Evolutionary conservation across 257 asterid genomes (phyloP).

Genomic region (Fraxinus cuspidata): DNA sequence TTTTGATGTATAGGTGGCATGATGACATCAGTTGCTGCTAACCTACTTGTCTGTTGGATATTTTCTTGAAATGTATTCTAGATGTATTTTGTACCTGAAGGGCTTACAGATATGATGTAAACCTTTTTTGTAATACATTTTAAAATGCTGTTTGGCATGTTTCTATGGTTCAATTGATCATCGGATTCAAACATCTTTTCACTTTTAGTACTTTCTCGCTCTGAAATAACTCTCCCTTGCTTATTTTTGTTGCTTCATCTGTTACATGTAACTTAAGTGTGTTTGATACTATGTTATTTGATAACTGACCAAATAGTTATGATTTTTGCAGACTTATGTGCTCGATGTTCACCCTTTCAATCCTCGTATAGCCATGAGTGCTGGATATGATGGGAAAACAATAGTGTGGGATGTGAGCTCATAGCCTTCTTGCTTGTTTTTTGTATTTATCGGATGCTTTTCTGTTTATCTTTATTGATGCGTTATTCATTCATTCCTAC

Average conservation of each 20-base stretch:
- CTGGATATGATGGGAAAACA: conserved; percentile 98
- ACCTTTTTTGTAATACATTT: neutral
- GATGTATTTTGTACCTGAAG: neutral
- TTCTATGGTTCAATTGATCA: conserved; percentile 9
- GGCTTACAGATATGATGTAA: neutral
- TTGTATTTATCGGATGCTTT: conserved; percentile 18
- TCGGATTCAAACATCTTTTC: neutral
- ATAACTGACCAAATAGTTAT: neutral
- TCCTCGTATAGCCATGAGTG: conserved; percentile 99
- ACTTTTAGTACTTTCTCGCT: neutral
- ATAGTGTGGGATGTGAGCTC: conserved; percentile 97
- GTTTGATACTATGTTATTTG: neutral
- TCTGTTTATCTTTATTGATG: conserved; percentile 17
- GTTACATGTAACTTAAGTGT: neutral
- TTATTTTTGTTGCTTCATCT: conserved; percentile 9
- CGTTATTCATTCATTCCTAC: conserved; percentile 3
- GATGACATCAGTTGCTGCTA: neutral
- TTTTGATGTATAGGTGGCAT: neutral
- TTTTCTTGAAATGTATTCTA: conserved; percentile 4
- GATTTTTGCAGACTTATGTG: conserved; percentile 70
- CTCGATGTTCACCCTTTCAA: conserved; percentile 97
- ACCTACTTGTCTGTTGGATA: neutral
- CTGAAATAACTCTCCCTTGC: neutral
- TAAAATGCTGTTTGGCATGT: neutral
- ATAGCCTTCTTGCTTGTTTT: conserved; percentile 18